Evolutionary conservation across 345 rosid species (phyloP).

Genomic region (Diplotaxis tenuifolia): DNA sequence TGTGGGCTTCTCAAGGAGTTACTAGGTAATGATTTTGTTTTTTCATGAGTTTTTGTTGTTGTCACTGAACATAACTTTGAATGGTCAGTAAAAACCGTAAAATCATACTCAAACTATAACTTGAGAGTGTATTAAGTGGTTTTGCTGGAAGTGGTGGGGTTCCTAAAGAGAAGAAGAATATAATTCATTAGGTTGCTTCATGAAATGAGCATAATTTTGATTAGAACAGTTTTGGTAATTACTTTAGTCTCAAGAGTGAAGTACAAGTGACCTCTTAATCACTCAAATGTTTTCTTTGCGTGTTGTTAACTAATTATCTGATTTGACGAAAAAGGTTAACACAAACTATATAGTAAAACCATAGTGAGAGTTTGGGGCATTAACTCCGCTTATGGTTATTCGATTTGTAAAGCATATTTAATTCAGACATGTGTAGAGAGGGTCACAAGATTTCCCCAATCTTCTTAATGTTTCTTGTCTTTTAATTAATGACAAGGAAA

Average conservation of each 20-base stretch:
- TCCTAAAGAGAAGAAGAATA: neutral
- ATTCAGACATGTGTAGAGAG: neutral
- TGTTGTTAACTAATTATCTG: neutral
- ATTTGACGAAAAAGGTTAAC: neutral
- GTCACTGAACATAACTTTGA: slow-evolving; percentile 6
- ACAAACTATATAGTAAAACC: neutral
- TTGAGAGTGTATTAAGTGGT: slow-evolving; percentile 14
- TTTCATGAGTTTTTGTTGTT: neutral
- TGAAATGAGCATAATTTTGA: neutral
- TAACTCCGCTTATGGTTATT: slow-evolving; percentile 15
- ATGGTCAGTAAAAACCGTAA: neutral
- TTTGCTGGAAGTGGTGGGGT: slow-evolving; percentile 21
- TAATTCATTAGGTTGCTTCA: slow-evolving; percentile 13
- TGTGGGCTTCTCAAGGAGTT: neutral
- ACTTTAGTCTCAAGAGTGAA: slow-evolving; percentile 1
- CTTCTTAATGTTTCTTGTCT: too few species aligned
- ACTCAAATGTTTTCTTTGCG: neutral
- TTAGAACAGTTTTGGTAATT: neutral
- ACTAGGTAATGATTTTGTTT: neutral
- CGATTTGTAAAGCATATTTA: neutral
- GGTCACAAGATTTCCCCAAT: slow-evolving; percentile 31
- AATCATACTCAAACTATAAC: neutral
- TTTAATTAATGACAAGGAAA: too few species aligned
- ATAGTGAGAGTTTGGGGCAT: slow-evolving; percentile 16
- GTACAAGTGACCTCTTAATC: slow-evolving; percentile 10